Percentiles rank a stretch among this genome's conserved stretches.
Evolutionary conservation across 2,329 filamentous ascomycete species (phyloP).

Genomic region (Paraconiothyrium sp.): DNA sequence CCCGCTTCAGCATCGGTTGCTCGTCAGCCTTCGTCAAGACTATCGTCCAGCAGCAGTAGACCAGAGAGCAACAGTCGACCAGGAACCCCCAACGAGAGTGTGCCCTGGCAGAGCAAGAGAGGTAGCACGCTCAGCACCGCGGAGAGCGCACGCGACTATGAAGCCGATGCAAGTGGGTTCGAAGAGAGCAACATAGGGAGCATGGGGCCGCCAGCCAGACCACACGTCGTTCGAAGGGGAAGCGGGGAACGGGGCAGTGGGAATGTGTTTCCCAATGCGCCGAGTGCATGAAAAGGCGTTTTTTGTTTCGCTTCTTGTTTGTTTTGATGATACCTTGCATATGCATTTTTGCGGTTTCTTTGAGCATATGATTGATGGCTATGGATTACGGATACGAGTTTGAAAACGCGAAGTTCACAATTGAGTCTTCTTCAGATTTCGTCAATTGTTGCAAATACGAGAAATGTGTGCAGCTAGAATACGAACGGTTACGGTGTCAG

Average conservation of each 20-base stretch:
- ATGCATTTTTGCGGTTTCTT: constrained; percentile 4
- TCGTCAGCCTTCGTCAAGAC: constrained; percentile 31
- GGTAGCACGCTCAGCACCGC: constrained; percentile 45
- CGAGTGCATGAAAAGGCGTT: constrained; percentile 23
- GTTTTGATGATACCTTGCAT: constrained; percentile 11
- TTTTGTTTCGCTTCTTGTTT: constrained; percentile 5
- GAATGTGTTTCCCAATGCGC: constrained; percentile 30
- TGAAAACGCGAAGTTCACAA: neutral
- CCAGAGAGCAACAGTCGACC: constrained; percentile 17
- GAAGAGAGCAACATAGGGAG: constrained; percentile 18
- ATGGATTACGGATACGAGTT: neutral
- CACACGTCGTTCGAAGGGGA: constrained; percentile 14
- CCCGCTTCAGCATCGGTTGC: constrained; percentile 35
- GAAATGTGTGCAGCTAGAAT: neutral
- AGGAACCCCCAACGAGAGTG: constrained; percentile 27
- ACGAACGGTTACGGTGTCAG: too few species aligned
- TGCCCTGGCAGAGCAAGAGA: constrained; percentile 42
- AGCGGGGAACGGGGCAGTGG: constrained; percentile 16
- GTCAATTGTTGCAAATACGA: neutral
- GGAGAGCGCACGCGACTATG: constrained; percentile 32
- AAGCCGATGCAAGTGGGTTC: constrained; percentile 25
- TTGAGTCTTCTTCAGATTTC: too few species aligned
- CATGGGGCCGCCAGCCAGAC: constrained; percentile 26
- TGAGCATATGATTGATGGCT: neutral
- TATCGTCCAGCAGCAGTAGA: constrained; percentile 24